Conservation (phyloP, 768 basidiomycete genomes). For the Boletus tomentosulus region DNA sequence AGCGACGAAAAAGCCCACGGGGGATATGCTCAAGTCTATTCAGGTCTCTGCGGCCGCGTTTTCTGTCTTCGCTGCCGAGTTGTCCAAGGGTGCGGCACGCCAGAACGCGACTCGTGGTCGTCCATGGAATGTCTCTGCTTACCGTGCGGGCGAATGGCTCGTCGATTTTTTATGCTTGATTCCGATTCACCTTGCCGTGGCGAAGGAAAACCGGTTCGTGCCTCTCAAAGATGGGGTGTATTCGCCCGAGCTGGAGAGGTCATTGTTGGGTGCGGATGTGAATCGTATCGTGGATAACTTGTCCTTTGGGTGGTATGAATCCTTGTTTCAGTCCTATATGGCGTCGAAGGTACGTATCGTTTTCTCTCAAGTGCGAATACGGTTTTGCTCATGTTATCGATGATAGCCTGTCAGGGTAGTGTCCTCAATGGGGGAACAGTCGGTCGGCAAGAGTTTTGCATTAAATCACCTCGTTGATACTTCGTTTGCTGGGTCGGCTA, state of each 20-base stretch:
- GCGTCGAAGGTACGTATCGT: slow-evolving; percentile 41
- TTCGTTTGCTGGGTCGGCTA: slow-evolving; percentile 62
- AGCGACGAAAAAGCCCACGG: slow-evolving; percentile 49
- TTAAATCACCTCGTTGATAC: slow-evolving; percentile 61
- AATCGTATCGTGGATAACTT: slow-evolving; percentile 51
- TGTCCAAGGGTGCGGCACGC: background rate
- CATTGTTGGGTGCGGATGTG: slow-evolving; percentile 56
- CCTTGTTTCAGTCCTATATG: slow-evolving; percentile 59
- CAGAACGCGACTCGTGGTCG: background rate
- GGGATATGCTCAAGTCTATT: slow-evolving; percentile 39
- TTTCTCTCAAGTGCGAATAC: fast-evolving
- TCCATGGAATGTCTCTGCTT: slow-evolving; percentile 34
- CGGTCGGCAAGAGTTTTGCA: slow-evolving; percentile 57
- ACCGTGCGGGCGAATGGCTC: slow-evolving; percentile 56
- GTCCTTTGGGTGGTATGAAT: slow-evolving; percentile 64
- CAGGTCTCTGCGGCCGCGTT: slow-evolving; percentile 32
- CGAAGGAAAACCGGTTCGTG: slow-evolving; percentile 55
- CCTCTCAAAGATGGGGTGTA: slow-evolving; percentile 57
- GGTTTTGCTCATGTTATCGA: background rate
- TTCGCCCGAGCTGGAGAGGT: slow-evolving; percentile 46
- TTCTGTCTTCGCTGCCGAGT: slow-evolving; percentile 20
- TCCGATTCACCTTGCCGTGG: slow-evolving; percentile 60
- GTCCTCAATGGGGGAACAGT: slow-evolving; percentile 68
- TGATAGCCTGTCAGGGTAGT: slow-evolving; percentile 58
- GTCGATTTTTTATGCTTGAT: slow-evolving; percentile 58